Evolutionary conservation across 2,329 filamentous ascomycete genomes (phyloP), one percentile per base, ranked within the genome.

Genomic region (Aspergillus brasiliensis): DNA sequence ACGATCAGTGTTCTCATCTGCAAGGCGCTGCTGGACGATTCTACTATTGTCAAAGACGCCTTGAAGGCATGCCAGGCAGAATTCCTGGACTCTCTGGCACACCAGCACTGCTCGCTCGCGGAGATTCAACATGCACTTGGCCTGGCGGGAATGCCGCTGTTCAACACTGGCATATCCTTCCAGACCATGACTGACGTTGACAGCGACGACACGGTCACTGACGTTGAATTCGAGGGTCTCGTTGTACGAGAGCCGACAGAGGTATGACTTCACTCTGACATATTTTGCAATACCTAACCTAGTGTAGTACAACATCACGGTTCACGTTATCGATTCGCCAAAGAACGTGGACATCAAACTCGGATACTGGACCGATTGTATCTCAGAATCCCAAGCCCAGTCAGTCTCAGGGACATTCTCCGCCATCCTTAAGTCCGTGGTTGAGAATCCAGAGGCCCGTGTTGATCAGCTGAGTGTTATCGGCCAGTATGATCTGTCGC

Each of bases 1-100:
- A 79, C 82, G 40, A 79, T 83, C 56, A 82, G 81, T 47, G 82
- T 83, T 75, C 73, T 84, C 2, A 75, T 81, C n/a, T 81, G 76
- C 55, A 77, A 77, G 2, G 67, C 81, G 2, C 71, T 19, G 66
- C 79, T 54, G 49, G 27, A 53, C 6, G 34, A 34, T 8, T 34
- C 56, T 3, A 40, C 49, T 8, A 53, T 31, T 49, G 19, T 56
- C 15, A 27, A 48, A 21, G 54, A 56, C 15, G 28, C 31, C 5
- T 37, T 56, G 21, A 31, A 48, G 27, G 49, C 19, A 7, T 34
- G 15, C 11, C 56, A 58, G 17, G 2, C 11, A 7, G 56, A 53
- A 8, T 58, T 53, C 19, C 19, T 53, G 8, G 21, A 47, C 13
- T n/a, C 31, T 19, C 27, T 58, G 4, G 37, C 56, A 2, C 48